Conservation (phyloP, 2,329 filamentous ascomycete genomes). For the Pseudogymnoascus verrucosus region DNA sequence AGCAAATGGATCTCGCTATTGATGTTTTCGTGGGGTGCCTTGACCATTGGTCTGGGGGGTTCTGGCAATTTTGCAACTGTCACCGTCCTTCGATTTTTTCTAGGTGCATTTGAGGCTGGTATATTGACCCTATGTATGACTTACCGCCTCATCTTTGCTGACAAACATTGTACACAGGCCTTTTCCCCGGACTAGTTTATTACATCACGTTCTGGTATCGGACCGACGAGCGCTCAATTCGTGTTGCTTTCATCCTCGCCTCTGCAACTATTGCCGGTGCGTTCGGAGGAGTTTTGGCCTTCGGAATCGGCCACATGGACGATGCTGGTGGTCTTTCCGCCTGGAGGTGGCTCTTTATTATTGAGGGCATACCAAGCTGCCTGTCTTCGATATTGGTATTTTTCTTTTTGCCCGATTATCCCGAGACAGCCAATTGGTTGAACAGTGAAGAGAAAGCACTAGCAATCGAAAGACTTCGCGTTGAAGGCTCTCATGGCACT, state of each 20-base stretch:
- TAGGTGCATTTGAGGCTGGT: constrained; percentile 43
- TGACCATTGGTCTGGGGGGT: too few species aligned
- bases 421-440: constrained; percentile 39
- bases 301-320: constrained; percentile 25
- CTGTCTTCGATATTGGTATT: constrained; percentile 35
- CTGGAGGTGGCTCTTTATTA: constrained; percentile 26
- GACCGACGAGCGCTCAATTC: constrained; percentile 22
- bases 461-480: constrained; percentile 32
- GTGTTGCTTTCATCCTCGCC: constrained; percentile 25
- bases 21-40: too few species aligned
- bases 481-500: constrained; percentile 35
- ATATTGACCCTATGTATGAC: constrained; percentile 31
- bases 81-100: constrained; percentile 38
- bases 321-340: constrained; percentile 19
- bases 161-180: constrained; percentile 42
- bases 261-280: constrained; percentile 25
- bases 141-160: constrained; percentile 44
- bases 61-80: constrained; percentile 35
- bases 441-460: constrained; percentile 35
- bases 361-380: constrained; percentile 18
- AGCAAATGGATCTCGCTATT: constrained; percentile 29
- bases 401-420: constrained; percentile 41
- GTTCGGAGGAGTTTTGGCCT: constrained; percentile 25
- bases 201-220: constrained; percentile 28
- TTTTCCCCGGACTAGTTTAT: constrained; percentile 31